Percentiles rank a stretch among this genome's conserved stretches.
These are phyloP conservation scores for Cornus florida DNA, from an alignment of 148 eudicot species.

Conservation along the genomic window DNA sequence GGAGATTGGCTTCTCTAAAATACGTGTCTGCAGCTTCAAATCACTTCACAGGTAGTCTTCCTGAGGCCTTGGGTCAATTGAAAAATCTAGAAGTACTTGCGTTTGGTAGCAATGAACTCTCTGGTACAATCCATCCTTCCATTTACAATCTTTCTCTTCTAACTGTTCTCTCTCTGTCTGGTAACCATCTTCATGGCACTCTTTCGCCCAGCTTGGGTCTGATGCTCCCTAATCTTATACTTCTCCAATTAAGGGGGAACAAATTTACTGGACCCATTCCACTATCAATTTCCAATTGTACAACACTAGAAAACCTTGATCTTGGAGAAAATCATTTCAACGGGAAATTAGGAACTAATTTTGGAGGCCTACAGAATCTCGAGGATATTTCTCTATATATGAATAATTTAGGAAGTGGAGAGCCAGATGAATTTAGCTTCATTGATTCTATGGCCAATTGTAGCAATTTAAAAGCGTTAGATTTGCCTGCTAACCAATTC, in stretches of 20 bases:
- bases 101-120: neutral
- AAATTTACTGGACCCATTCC: conserved; percentile 12
- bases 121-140: neutral
- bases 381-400: neutral
- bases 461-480: neutral
- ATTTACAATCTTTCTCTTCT: neutral
- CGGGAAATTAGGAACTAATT: neutral
- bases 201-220: neutral
- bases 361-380: neutral
- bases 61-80: neutral
- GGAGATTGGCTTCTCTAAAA: neutral
- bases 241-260: neutral
- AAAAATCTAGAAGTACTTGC: neutral
- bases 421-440: neutral
- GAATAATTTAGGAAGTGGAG: conserved; percentile 1
- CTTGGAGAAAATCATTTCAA: neutral
- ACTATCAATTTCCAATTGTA: neutral
- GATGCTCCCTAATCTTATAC: neutral
- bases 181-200: neutral
- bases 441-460: neutral
- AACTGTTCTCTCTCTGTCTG: neutral
- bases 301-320: neutral
- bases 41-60: neutral
- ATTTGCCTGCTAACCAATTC: neutral
- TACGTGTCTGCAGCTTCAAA: neutral